These are phyloP conservation scores for Colletotrichum euphorbiae DNA, from an alignment of 2,329 filamentous ascomycete genomes.

Conservation along the genomic window DNA sequence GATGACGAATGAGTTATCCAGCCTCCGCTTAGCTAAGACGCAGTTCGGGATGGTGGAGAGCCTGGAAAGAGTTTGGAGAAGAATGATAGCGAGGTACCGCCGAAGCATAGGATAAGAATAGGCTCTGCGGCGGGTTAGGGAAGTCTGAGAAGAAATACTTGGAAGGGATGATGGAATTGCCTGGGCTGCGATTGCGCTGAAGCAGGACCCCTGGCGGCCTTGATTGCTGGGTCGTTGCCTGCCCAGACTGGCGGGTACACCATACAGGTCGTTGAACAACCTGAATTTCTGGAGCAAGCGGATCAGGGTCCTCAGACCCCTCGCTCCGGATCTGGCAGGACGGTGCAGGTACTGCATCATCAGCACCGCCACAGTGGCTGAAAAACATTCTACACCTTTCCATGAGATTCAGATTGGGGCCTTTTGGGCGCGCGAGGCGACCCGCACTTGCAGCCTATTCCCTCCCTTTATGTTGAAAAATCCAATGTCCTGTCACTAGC, in stretches of 20 bases:
- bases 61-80: not conserved
- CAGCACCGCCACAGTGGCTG: slow-evolving; percentile 42
- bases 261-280: not conserved
- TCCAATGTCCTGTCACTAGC: slow-evolving; percentile 37
- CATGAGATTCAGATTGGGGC: slow-evolving; percentile 38
- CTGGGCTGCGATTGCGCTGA: not conserved
- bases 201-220: slow-evolving; percentile 1
- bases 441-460: slow-evolving; percentile 39
- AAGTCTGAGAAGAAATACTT: slow-evolving; percentile 9
- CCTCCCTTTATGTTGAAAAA: slow-evolving; percentile 42
- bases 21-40: slow-evolving; percentile 30
- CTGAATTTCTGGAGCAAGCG: not conserved
- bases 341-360: slow-evolving; percentile 37
- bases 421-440: slow-evolving; percentile 39
- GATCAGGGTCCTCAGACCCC: slow-evolving; percentile 34
- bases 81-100: slow-evolving; percentile 31
- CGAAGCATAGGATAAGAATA: slow-evolving; percentile 12
- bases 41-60: slow-evolving; percentile 2
- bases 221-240: not conserved
- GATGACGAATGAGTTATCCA: slow-evolving; percentile 35
- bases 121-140: slow-evolving; percentile 17
- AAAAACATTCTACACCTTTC: slow-evolving; percentile 42
- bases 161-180: not conserved
- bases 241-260: not conserved
- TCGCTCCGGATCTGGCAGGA: slow-evolving; percentile 27